Base-by-base conservation (phyloP, 2,329 filamentous ascomycete species). In the Diaporthe caulivora region DNA sequence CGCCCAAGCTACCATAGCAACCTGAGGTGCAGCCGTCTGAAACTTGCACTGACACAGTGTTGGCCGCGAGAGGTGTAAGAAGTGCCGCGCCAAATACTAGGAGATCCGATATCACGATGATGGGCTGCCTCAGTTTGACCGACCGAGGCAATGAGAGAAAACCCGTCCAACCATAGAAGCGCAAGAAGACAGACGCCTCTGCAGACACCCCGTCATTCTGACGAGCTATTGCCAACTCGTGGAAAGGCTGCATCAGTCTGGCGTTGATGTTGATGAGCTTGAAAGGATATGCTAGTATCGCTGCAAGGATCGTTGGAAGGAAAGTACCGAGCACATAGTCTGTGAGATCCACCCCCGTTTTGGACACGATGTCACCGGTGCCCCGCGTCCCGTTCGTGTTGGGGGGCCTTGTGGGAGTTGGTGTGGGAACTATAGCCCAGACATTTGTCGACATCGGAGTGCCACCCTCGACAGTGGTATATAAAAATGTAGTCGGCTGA, bases 261-360 rank as follows among this genome's bases (percentile, higher is more conserved):
- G 73, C 74, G 24, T 75, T 76, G 47, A 76, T 51, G 24, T 68
- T 67, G 26, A 76, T 76, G 31, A 76, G 57, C 29, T 62, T 74
- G 49, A 74, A 44, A 7, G 70, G 64, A 15, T 68, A 70, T 15
- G 72, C 51, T 1, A 76, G 21, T 17, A 76, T 9, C n/a, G 72
- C 72, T 37, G 74, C 49, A 1, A 76, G 42, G 2, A 75, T n/a
- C 5, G 67, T 74, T 34, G 74, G 74, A 3, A 76, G 53, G 34
- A 76, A 74, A 11, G 70, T 47, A 4, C 72, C 74, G 8, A 74
- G 31, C 1, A 76, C 15, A 9, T 74, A 75, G 11, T 60, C 73
- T 34, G 40, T 34, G 13, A 54, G 37, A n/a, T n/a, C n/a, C n/a
- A n/a, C n/a, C n/a, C n/a, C n/a, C n/a, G n/a, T n/a, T n/a, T n/a